Percentiles rank a stretch among this genome's conserved stretches.
Evolutionary conservation across 352 stramenopile genomes (phyloP).

Genomic region (Aphanomyces stellatus): DNA sequence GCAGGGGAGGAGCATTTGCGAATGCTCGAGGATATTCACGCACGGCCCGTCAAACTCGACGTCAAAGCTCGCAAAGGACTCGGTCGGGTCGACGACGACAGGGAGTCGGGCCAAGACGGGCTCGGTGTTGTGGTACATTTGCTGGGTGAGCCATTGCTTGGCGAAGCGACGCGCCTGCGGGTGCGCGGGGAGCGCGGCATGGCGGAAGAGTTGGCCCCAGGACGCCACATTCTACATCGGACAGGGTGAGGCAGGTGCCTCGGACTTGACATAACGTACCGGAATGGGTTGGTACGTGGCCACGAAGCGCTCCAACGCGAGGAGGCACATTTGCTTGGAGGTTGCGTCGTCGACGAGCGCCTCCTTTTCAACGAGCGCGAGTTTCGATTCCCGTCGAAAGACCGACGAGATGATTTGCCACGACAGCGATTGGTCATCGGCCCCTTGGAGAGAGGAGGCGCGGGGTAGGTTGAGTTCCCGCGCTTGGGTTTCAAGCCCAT

Average conservation of each 20-base stretch:
- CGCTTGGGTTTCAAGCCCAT: not conserved
- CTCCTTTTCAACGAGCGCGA: not conserved
- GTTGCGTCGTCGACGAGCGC: not conserved
- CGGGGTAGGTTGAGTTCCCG: not conserved
- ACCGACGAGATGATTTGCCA: not conserved
- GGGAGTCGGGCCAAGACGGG: not conserved
- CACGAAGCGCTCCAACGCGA: not conserved
- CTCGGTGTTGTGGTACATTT: conserved; percentile 1
- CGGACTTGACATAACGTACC: not conserved
- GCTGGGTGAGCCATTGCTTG: not conserved
- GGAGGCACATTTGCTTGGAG: not conserved
- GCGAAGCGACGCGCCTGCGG: not conserved
- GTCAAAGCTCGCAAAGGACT: not conserved
- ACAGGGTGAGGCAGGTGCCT: not conserved
- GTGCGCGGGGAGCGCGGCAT: not conserved
- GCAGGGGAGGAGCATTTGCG: not conserved
- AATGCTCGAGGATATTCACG: not conserved
- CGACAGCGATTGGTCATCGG: not conserved
- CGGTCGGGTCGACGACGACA: not conserved
- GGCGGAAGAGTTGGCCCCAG: not conserved
- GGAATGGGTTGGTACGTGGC: not conserved
- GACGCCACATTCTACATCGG: not conserved
- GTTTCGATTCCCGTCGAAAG: not conserved
- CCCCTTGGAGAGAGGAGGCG: not conserved
- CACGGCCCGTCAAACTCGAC: not conserved